Conservation (phyloP, 2,329 filamentous ascomycete genomes). For the Penicillium sp. region DNA sequence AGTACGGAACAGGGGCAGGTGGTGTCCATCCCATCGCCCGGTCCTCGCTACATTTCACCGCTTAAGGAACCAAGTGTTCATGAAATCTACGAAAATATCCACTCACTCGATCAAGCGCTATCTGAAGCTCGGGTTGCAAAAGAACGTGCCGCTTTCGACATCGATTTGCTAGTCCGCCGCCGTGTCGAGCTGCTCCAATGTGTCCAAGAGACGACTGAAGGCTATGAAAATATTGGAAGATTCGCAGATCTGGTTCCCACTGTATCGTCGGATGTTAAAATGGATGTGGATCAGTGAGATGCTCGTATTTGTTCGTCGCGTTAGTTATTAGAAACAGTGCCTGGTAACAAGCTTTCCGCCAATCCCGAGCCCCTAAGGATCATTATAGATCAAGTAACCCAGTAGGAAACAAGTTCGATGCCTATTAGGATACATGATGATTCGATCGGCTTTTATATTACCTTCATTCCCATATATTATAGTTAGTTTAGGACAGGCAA, state of each 20-base stretch:
- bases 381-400: too few relatives aligned
- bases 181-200: neutral
- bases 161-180: neutral
- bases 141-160: neutral
- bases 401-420: too few relatives aligned
- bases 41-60: neutral
- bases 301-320: too few relatives aligned
- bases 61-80: neutral
- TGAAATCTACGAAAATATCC: neutral
- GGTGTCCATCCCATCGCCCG: neutral
- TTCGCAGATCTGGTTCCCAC: neutral
- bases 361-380: too few relatives aligned
- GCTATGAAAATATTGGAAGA: neutral
- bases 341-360: too few relatives aligned
- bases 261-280: neutral
- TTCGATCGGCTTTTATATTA: too few relatives aligned
- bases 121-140: neutral
- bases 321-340: too few relatives aligned
- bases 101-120: neutral
- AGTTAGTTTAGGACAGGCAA: too few relatives aligned
- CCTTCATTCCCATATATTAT: too few relatives aligned
- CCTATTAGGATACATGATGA: too few relatives aligned
- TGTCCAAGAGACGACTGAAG: neutral
- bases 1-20: neutral
- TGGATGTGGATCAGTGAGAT: neutral